phyloP scores from a whole-genome alignment of 306 rosid species.

The Castanea crenata region DNA sequence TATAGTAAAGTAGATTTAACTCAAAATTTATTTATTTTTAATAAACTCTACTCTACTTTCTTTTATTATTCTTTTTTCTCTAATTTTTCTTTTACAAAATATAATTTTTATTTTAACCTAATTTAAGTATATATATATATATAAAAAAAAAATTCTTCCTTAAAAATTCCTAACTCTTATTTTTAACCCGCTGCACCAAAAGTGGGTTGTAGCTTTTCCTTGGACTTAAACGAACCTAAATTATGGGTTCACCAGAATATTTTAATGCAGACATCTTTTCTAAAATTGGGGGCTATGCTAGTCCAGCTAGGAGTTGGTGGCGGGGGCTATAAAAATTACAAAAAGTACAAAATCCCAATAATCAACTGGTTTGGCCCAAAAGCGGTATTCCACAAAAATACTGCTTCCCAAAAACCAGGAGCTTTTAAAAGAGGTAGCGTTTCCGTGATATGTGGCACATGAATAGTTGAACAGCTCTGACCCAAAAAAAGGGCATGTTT shows the following conservation, averaged over 20 bases:
- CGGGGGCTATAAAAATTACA: too few species aligned
- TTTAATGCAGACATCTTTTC: background rate
- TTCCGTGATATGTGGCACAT: conserved; percentile 2
- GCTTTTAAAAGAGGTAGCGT: conserved; percentile 19
- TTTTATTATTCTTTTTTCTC: rapidly evolving
- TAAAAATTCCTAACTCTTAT: too few species aligned
- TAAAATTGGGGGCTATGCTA: background rate
- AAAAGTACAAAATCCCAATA: conserved; percentile 27
- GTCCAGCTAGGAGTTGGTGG: background rate
- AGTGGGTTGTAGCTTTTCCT: too few species aligned
- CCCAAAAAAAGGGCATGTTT: background rate
- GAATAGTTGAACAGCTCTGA: background rate
- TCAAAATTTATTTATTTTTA: too few species aligned
- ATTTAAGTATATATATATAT: too few species aligned
- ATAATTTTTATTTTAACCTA: too few species aligned
- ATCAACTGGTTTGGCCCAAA: conserved; percentile 28
- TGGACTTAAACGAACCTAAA: too few species aligned
- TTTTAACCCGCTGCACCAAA: too few species aligned
- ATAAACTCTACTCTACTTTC: rapidly evolving
- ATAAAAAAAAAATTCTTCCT: too few species aligned
- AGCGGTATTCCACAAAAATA: conserved; percentile 14
- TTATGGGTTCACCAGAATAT: background rate
- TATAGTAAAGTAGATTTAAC: too few species aligned
- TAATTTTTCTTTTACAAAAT: too few species aligned
- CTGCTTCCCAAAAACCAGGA: conserved; percentile 80